A percentile compares a stretch with the other conserved stretches of the same genome.
phyloP scores from a whole-genome alignment of 768 basidiomycete genomes.

The Fomitopsis pulvina region DNA sequence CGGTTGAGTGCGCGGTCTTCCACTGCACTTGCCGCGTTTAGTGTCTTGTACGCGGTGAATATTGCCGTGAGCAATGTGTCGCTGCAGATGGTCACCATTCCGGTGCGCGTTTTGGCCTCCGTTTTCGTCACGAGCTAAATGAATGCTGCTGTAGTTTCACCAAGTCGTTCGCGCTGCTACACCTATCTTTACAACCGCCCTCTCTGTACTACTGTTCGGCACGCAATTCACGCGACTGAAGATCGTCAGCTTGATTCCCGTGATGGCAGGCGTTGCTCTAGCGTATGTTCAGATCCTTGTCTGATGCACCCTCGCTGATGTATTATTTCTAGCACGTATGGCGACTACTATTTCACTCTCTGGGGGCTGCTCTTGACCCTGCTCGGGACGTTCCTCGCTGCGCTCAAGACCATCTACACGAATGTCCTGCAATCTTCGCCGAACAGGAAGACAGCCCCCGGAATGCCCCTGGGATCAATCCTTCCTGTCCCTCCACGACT shows the following conservation, averaged over 20 bases:
- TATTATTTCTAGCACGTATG: slow-evolving; percentile 68
- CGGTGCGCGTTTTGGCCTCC: slow-evolving; percentile 43
- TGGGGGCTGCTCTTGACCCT: slow-evolving; percentile 86
- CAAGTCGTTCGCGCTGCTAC: slow-evolving; percentile 93
- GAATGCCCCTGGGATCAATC: not conserved
- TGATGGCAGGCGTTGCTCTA: slow-evolving; percentile 85
- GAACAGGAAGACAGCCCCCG: slow-evolving; percentile 13
- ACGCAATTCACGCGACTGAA: slow-evolving; percentile 54
- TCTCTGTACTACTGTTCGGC: slow-evolving; percentile 66
- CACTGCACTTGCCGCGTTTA: slow-evolving; percentile 70
- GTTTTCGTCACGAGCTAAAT: not conserved
- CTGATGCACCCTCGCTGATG: not conserved
- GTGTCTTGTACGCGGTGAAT: slow-evolving; percentile 87
- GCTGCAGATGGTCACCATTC: slow-evolving; percentile 81
- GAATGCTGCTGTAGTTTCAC: slow-evolving; percentile 61
- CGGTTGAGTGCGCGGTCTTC: slow-evolving; percentile 45
- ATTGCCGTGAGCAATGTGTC: slow-evolving; percentile 93
- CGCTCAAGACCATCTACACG: slow-evolving; percentile 90
- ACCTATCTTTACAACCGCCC: slow-evolving; percentile 84
- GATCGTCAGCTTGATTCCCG: slow-evolving; percentile 71
- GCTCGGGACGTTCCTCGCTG: slow-evolving; percentile 85
- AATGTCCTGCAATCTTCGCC: slow-evolving; percentile 58
- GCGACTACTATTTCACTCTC: slow-evolving; percentile 88
- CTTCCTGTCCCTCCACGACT: slow-evolving; percentile 24
- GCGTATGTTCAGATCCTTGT: slow-evolving; percentile 49